Evolutionary conservation across 495 filamentous ascomycete species (phyloP), one percentile per base, ranked within the genome.

Genomic region (Penicillium macrosclerotiorum): DNA sequence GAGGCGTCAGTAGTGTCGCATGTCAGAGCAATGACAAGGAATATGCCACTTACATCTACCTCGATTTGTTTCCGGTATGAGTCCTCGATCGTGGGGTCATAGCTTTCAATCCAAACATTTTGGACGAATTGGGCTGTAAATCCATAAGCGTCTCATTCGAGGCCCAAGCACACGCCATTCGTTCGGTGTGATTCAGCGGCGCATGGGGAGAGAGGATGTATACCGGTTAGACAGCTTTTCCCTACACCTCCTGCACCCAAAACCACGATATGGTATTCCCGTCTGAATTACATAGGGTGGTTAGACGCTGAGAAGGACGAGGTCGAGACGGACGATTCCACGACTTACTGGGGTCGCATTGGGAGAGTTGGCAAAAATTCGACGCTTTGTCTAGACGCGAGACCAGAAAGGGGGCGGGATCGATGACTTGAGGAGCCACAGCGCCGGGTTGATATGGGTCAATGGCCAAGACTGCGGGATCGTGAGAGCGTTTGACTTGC

Each of bases 81-180:
- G 69, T 98, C 90, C 69, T 98, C 93, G 60, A 98, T 97, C 7
- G 93, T 98, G 3, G 93, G 93, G 67, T 98, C 93, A 70, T 98
- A 98, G 65, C 87, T 91, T 69, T 98, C 93, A 62, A 98, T 96
- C 90, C 94, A 98, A 34, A 96, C 88, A 76, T 96, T 95, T 65
- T 97, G 93, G 14, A 97, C 93, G 67, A 98, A 98, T 79, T 98
- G 93, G 51, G 93, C 93, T 96, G 69, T 35, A 38, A 46, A 41
- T 27, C 41, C 39, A 45, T 55, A 11, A 55, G 49, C 50, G 51
- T 54, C 12, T 31, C 44, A 31, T 34, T 46, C 34, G 16, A 9
- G 17, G 27, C 22, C 23, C 17, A 42, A 43, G 39, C n/a, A n/a
- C n/a, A 37, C 11, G 23, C 24, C 54, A 51, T 45, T 14, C 20